Conservation (phyloP, 495 filamentous ascomycete species). For the Lentithecium fluviatile region DNA sequence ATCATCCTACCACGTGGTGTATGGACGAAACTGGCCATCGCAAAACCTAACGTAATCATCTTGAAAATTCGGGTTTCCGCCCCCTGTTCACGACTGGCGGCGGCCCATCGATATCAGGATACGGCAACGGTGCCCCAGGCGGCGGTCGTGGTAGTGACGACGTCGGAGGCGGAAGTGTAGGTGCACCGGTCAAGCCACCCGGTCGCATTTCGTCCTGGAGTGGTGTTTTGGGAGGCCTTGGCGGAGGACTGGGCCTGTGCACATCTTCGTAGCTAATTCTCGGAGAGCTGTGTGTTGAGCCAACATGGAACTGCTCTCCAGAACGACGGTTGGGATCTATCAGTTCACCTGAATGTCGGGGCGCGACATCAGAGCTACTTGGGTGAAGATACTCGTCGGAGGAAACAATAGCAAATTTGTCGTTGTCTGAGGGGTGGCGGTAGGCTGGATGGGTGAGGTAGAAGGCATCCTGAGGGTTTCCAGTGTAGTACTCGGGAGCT, state of each 20-base stretch:
- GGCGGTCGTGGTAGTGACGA: constrained; percentile 42
- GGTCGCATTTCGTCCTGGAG: constrained; percentile 15
- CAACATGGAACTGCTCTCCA: constrained; percentile 36
- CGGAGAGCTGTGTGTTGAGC: constrained; percentile 44
- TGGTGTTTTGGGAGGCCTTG: constrained; percentile 44
- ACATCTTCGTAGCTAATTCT: constrained; percentile 49
- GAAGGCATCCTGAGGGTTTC: constrained; percentile 20
- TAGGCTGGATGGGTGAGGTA: constrained; percentile 33
- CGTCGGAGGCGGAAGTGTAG: constrained; percentile 56
- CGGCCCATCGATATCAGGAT: constrained; percentile 77
- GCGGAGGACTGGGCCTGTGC: constrained; percentile 60
- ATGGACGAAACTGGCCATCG: too few relatives aligned
- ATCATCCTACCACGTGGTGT: too few relatives aligned
- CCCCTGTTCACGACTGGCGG: constrained; percentile 80
- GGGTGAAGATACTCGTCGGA: constrained; percentile 57
- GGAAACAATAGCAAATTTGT: constrained; percentile 62
- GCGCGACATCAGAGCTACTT: constrained; percentile 35
- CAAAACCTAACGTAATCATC: not conserved
- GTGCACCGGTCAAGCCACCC: not conserved
- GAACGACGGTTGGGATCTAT: constrained; percentile 42
- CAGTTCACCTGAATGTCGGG: constrained; percentile 33
- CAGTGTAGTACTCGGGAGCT: constrained; percentile 39
- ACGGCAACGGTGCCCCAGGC: constrained; percentile 56
- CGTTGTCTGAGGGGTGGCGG: constrained; percentile 45
- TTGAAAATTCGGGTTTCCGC: constrained; percentile 72